These are phyloP conservation scores for Cladosporium sp. DNA, from an alignment of 2,329 filamentous ascomycete genomes.

Conservation along the genomic window DNA sequence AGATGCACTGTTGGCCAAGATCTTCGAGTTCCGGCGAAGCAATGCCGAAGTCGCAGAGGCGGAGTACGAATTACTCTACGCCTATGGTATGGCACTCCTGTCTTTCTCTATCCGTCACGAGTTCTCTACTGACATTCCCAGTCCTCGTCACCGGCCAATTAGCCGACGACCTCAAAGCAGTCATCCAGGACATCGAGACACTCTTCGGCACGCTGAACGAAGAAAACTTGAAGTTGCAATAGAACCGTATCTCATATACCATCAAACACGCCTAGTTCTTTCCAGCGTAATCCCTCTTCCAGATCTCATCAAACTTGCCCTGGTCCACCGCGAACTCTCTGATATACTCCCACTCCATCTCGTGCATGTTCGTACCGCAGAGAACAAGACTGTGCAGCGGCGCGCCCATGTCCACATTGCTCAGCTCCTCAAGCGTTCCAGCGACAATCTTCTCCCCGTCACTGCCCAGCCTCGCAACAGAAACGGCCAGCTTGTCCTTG, in stretches of 20 bases:
- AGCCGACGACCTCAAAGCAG: conserved; percentile 29
- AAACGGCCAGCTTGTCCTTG: conserved; percentile 81
- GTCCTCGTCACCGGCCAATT: conserved; percentile 57
- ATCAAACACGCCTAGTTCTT: conserved; percentile 19
- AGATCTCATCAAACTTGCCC: conserved; percentile 69
- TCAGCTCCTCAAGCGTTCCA: conserved; percentile 79
- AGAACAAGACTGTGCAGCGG: conserved; percentile 90
- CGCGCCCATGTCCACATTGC: conserved; percentile 69
- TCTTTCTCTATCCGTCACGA: not conserved
- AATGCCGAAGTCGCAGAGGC: conserved; percentile 57
- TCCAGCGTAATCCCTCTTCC: conserved; percentile 48
- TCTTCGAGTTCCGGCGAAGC: conserved; percentile 79
- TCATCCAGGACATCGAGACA: conserved; percentile 39
- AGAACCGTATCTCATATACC: not conserved
- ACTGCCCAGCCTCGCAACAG: conserved; percentile 82
- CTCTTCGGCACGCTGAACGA: conserved; percentile 60
- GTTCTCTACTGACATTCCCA: conserved; percentile 25
- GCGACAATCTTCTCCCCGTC: conserved; percentile 82
- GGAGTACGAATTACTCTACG: conserved; percentile 90
- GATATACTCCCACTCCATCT: conserved; percentile 86
- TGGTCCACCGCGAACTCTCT: conserved; percentile 79
- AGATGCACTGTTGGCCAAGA: conserved; percentile 78
- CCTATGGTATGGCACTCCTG: conserved; percentile 60
- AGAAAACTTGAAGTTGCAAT: conserved; percentile 56
- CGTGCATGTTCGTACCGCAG: conserved; percentile 79